Conservation (phyloP, 1,139 yeast genomes). For the Suhomyces guaymorum region DNA sequence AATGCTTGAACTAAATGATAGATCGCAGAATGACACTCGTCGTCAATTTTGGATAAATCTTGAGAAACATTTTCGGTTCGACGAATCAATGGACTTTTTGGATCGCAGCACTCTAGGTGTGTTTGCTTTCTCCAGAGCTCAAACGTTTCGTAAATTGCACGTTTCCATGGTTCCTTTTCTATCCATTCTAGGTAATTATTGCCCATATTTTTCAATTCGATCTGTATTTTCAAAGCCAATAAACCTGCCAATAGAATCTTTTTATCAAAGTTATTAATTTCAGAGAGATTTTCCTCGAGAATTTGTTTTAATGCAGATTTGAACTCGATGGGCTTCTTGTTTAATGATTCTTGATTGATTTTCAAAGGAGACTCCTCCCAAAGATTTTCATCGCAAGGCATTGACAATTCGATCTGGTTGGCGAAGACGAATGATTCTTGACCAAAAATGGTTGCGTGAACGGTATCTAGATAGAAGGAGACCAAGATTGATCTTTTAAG, state of each 20-base stretch:
- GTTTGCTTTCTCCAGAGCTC: conserved; percentile 54
- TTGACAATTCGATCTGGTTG: conserved; percentile 29
- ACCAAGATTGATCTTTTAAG: conserved; percentile 32
- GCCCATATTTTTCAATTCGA: conserved; percentile 70
- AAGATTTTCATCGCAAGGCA: conserved; percentile 34
- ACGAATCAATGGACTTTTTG: conserved; percentile 22
- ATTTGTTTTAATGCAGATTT: conserved; percentile 56
- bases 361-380: conserved; percentile 25
- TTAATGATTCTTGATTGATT: conserved; percentile 28
- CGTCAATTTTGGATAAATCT: conserved; percentile 23
- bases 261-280: conserved; percentile 54
- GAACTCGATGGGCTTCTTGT: no score
- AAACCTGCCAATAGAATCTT: conserved; percentile 68
- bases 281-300: conserved; percentile 52
- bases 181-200: conserved; percentile 36
- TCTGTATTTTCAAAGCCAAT: conserved; percentile 63
- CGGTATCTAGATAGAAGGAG: conserved; percentile 33
- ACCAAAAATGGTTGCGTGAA: conserved; percentile 35
- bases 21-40: conserved; percentile 46
- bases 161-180: conserved; percentile 58
- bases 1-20: conserved; percentile 14
- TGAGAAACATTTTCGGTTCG: conserved; percentile 10
- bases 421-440: conserved; percentile 30
- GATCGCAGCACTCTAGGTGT: conserved; percentile 28
- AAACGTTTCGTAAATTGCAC: conserved; percentile 59